Conservation (phyloP, 768 basidiomycete species). For the Ramaria sp. region DNA sequence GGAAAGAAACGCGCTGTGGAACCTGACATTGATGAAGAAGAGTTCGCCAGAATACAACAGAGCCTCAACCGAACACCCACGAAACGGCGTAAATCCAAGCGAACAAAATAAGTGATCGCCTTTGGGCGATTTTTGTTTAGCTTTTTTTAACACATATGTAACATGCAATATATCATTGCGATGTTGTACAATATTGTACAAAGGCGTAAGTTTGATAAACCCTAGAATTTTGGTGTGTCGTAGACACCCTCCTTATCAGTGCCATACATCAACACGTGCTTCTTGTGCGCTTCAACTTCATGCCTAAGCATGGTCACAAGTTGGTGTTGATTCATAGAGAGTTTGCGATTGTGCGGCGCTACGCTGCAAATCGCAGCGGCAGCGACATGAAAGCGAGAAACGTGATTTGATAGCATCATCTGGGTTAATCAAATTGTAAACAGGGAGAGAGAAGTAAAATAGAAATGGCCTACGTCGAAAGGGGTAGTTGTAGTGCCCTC, state of each 20-base stretch:
- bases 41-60: constrained; percentile 50
- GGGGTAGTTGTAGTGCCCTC: constrained; percentile 74
- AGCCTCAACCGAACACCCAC: constrained; percentile 27
- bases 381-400: constrained; percentile 59
- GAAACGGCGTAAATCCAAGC: not conserved
- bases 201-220: too few relatives aligned
- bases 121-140: not conserved
- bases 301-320: constrained; percentile 49
- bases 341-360: constrained; percentile 37
- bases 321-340: constrained; percentile 49
- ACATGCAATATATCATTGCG: not conserved
- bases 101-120: not conserved
- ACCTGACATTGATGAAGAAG: constrained; percentile 56
- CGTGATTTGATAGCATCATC: constrained; percentile 69
- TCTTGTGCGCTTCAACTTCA: constrained; percentile 45
- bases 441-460: not conserved
- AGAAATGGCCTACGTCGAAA: constrained; percentile 44
- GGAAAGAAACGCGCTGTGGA: constrained; percentile 42
- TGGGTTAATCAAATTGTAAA: constrained; percentile 15
- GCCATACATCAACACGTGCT: constrained; percentile 49
- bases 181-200: not conserved
- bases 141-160: not conserved
- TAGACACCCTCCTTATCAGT: constrained; percentile 27
- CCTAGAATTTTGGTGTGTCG: constrained; percentile 1
- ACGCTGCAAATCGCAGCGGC: constrained; percentile 47